A percentile compares a stretch with the other conserved stretches of the same genome.
Conservation (phyloP, 1,284 basidiomycete genomes). For the Trichosporon inkin region DNA sequence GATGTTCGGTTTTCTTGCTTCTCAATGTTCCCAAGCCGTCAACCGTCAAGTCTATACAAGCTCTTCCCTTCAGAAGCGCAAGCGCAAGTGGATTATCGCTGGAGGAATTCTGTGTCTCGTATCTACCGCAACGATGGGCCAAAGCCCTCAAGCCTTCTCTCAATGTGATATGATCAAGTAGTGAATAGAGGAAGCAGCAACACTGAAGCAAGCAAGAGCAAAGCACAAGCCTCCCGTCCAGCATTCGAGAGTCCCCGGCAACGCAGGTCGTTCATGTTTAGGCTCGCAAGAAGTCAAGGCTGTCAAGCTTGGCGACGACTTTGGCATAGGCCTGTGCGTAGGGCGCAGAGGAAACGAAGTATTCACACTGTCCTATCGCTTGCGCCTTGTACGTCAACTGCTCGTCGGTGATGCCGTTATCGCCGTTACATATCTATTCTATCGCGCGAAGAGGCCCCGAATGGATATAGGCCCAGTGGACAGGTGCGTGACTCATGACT, state of each 20-base stretch:
- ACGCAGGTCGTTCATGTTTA: background rate
- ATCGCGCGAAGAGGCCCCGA: no score
- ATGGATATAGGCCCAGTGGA: no score
- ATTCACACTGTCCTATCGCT: background rate
- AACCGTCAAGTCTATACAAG: background rate
- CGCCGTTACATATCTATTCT: no score
- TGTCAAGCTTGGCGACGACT: slow-evolving; percentile 1
- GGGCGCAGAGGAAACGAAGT: background rate
- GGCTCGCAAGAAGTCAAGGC: background rate
- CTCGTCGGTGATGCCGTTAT: no score
- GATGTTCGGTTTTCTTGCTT: background rate
- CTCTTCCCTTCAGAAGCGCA: background rate
- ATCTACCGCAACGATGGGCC: slow-evolving; percentile 7
- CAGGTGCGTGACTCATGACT: no score
- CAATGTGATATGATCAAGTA: slow-evolving; percentile 9
- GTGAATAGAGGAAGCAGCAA: slow-evolving; percentile 7
- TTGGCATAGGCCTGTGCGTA: background rate
- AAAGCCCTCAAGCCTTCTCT: slow-evolving; percentile 5
- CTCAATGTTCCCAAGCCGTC: background rate
- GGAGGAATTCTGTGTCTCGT: slow-evolving; percentile 6
- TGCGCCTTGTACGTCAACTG: no score
- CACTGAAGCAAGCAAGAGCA: slow-evolving; percentile 6
- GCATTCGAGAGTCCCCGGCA: background rate
- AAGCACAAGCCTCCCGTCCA: slow-evolving; percentile 5
- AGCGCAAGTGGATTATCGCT: background rate